These are phyloP conservation scores for Neltuma alba DNA, from an alignment of 306 rosid genomes.

Conservation along the genomic window DNA sequence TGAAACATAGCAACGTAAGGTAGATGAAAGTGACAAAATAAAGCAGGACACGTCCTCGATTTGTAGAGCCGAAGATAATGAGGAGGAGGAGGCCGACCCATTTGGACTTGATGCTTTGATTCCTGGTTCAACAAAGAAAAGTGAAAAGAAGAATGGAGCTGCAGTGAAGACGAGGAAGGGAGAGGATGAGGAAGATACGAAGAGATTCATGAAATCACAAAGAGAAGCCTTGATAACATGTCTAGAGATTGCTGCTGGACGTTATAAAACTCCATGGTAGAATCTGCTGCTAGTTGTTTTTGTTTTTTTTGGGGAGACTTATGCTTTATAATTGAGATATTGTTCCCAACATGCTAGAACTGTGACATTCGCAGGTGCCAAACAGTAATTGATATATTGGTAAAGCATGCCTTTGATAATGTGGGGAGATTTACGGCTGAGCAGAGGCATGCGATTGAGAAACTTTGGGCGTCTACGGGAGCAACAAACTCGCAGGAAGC, in stretches of 20 bases:
- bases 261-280: conserved; percentile 87
- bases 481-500: conserved; percentile 76
- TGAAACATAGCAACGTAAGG: conserved; percentile 44
- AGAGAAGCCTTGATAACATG: conserved; percentile 80
- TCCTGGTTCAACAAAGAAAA: conserved; percentile 61
- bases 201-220: conserved; percentile 70
- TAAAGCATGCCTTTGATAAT: conserved; percentile 82
- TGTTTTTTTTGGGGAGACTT: neutral
- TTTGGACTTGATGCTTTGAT: conserved; percentile 90
- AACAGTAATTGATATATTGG: conserved; percentile 91
- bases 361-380: conserved; percentile 75
- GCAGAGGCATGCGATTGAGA: conserved; percentile 80
- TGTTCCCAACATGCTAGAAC: neutral
- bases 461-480: conserved; percentile 88
- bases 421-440: conserved; percentile 72
- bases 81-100: conserved; percentile 67
- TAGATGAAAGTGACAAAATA: conserved; percentile 43
- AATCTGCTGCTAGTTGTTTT: neutral
- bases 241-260: conserved; percentile 87
- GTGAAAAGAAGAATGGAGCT: conserved; percentile 66
- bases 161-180: conserved; percentile 46
- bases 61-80: conserved; percentile 42
- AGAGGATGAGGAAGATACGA: conserved; percentile 67
- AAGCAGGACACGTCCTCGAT: conserved; percentile 23
- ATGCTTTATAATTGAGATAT: conserved; percentile 21